Percentiles rank a stretch among this genome's conserved stretches.
Evolutionary conservation across 495 filamentous ascomycete species (phyloP).

Genomic region (Aspergillus haitiensis): DNA sequence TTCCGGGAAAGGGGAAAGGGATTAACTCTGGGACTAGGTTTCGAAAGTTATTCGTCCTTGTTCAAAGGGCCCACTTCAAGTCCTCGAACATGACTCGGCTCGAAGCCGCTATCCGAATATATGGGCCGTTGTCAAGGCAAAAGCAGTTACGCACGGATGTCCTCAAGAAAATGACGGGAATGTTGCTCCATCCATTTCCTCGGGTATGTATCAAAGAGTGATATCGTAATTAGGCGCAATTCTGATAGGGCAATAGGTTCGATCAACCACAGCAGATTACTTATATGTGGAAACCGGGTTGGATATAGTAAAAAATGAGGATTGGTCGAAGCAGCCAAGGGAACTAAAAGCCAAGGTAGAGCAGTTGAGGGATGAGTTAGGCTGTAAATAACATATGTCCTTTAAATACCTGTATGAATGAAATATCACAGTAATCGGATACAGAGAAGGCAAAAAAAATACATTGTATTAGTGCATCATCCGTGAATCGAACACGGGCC

Average conservation of each 20-base stretch:
- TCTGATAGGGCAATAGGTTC: constrained; percentile 32
- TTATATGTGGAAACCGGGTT: constrained; percentile 38
- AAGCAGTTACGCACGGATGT: constrained; percentile 43
- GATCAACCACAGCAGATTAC: constrained; percentile 39
- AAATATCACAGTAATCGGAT: constrained; percentile 11
- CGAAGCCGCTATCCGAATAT: constrained; percentile 73
- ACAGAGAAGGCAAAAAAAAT: constrained; percentile 13
- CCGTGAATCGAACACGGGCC: constrained; percentile 61
- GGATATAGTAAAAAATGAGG: constrained; percentile 38
- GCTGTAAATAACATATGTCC: constrained; percentile 15
- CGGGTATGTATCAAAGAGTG: constrained; percentile 41
- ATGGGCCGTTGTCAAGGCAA: constrained; percentile 60
- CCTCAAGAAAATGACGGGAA: constrained; percentile 54
- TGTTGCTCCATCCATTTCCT: constrained; percentile 67
- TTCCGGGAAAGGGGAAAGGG: neutral
- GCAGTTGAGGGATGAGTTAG: constrained; percentile 25
- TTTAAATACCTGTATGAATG: neutral
- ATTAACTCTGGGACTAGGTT: constrained; percentile 35
- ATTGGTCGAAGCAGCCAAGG: constrained; percentile 45
- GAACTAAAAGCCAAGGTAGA: constrained; percentile 43
- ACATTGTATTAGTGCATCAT: constrained; percentile 43
- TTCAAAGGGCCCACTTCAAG: constrained; percentile 80
- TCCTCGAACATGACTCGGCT: constrained; percentile 75
- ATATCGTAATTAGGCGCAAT: neutral
- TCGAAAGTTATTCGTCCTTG: constrained; percentile 61